phyloP scores from a whole-genome alignment of 2,329 filamentous ascomycete genomes.

The Trichoderma aggressivum region DNA sequence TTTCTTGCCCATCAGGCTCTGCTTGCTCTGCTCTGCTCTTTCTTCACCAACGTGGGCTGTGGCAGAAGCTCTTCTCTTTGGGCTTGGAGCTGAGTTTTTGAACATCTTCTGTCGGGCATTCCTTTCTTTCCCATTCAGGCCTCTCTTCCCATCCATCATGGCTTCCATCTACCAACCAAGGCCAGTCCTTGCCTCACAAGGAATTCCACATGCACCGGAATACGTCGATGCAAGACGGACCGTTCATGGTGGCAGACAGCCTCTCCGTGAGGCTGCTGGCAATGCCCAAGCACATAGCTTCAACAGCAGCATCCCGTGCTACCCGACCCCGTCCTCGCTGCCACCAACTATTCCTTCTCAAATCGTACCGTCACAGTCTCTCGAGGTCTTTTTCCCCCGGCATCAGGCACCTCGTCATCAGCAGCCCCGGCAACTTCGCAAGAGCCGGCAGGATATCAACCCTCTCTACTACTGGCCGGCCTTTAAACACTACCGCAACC shows the following conservation, averaged over 20 bases:
- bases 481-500: slow-evolving; percentile 63
- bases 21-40: slow-evolving; percentile 30
- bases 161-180: slow-evolving; percentile 42
- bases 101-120: slow-evolving; percentile 18
- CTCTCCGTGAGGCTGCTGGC: slow-evolving; percentile 51
- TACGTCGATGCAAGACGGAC: slow-evolving; percentile 46
- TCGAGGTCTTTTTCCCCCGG: slow-evolving; percentile 38
- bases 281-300: slow-evolving; percentile 47
- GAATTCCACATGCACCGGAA: slow-evolving; percentile 46
- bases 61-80: slow-evolving; percentile 27
- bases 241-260: slow-evolving; percentile 38
- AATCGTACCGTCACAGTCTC: slow-evolving; percentile 49
- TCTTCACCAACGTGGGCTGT: slow-evolving; percentile 30
- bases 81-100: slow-evolving; percentile 29
- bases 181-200: slow-evolving; percentile 50
- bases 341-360: slow-evolving; percentile 50
- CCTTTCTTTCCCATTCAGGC: slow-evolving; percentile 21
- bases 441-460: slow-evolving; percentile 44
- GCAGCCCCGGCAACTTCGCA: slow-evolving; percentile 34
- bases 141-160: slow-evolving; percentile 28
- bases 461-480: slow-evolving; percentile 60
- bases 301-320: slow-evolving; percentile 43
- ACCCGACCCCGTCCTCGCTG: slow-evolving; percentile 42
- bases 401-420: slow-evolving; percentile 38
- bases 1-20: slow-evolving; percentile 40